Percentiles rank a stretch among this genome's conserved stretches.
Conservation (phyloP, 345 rosid genomes). For the Clausena lansium region DNA sequence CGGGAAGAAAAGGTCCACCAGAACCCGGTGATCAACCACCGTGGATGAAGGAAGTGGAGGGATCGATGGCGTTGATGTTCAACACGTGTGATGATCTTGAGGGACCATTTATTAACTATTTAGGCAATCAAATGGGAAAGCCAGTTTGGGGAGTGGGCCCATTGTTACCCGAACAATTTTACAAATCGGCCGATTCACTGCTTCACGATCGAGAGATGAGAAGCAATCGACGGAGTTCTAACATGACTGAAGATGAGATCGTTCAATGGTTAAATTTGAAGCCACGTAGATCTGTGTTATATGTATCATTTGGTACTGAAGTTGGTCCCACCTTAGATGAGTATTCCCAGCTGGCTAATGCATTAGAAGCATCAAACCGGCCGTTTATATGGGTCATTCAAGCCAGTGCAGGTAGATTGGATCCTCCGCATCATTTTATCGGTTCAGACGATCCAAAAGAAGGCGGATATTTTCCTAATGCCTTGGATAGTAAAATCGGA, state of each 20-base stretch:
- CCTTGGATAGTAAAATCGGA: too few relatives aligned
- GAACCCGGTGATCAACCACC: conserved; percentile 34
- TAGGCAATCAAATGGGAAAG: conserved; percentile 21
- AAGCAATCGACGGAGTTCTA: conserved; percentile 23
- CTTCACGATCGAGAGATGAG: conserved; percentile 35
- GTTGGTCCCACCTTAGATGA: conserved; percentile 38
- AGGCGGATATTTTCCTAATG: neutral
- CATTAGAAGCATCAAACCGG: conserved; percentile 23
- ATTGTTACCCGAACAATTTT: conserved; percentile 35
- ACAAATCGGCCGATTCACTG: conserved; percentile 26
- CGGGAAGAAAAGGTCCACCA: conserved; percentile 27
- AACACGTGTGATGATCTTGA: conserved; percentile 46
- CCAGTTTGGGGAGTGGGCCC: conserved; percentile 53
- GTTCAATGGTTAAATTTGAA: conserved; percentile 35
- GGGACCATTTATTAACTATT: conserved; percentile 27
- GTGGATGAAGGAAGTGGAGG: conserved; percentile 26
- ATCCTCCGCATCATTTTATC: too few relatives aligned
- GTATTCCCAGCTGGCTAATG: conserved; percentile 18
- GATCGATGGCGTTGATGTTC: conserved; percentile 26
- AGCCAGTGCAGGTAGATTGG: too few relatives aligned
- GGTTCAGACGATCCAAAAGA: neutral
- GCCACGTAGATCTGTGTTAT: conserved; percentile 36
- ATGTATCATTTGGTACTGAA: conserved; percentile 40
- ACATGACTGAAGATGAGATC: conserved; percentile 31
- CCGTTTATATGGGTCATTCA: conserved; percentile 32